Conservation (phyloP, 2,329 filamentous ascomycete species). For the Diaporthe citri region DNA sequence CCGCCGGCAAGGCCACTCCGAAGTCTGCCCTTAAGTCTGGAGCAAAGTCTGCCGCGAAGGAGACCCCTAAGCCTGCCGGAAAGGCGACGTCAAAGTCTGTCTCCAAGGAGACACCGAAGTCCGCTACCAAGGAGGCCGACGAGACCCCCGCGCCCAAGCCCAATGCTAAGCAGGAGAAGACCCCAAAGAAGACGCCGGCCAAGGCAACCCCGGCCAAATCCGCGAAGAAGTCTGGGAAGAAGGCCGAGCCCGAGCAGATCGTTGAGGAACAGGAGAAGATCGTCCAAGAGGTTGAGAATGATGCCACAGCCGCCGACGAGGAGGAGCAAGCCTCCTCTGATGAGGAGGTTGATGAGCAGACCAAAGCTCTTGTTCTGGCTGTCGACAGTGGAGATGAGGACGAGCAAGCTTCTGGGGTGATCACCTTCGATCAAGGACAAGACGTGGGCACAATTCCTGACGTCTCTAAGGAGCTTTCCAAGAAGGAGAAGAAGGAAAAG, state of each 20-base stretch:
- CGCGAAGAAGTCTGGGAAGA: constrained; percentile 32
- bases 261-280: constrained; percentile 57
- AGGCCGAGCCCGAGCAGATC: constrained; percentile 45
- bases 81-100: constrained; percentile 11
- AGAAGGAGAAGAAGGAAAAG: constrained; percentile 54
- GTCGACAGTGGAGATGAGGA: constrained; percentile 41
- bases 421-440: constrained; percentile 60
- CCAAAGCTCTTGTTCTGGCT: constrained; percentile 38
- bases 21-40: constrained; percentile 25
- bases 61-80: neutral
- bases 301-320: neutral
- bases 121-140: neutral
- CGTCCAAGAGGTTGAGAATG: constrained; percentile 43
- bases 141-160: constrained; percentile 28
- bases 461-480: constrained; percentile 58
- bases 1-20: constrained; percentile 2
- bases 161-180: constrained; percentile 29
- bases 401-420: constrained; percentile 33
- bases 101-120: constrained; percentile 19
- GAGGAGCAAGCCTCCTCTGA: constrained; percentile 34
- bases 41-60: constrained; percentile 14
- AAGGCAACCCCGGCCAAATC: constrained; percentile 1
- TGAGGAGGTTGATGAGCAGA: constrained; percentile 40
- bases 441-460: constrained; percentile 65
- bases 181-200: constrained; percentile 24